Base-by-base conservation (phyloP, 2,329 filamentous ascomycete genomes). In the Alternaria conjuncta region DNA sequence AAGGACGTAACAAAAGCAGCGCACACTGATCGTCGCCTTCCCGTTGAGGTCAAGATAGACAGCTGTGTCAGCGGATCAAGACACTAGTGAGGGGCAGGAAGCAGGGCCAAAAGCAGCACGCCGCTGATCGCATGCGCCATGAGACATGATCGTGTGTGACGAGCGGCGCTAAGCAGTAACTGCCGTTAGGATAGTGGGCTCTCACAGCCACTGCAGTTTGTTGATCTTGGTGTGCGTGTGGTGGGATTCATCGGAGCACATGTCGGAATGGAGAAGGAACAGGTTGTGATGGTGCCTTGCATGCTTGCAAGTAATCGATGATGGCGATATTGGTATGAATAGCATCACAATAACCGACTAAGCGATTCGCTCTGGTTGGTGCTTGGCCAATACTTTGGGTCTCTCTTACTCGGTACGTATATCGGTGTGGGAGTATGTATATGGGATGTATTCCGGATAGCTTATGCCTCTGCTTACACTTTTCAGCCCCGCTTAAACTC, bases 21-120 rank as follows among this genome's bases (percentile, higher is more conserved):
- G 54, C 54, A 46, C 2, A 21, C 43, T 56, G 54, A 56, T 56
- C 54, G 43, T 56, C 43, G 54, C 54, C 54, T 56, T 45, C 54
- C 54, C 26, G 25, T 56, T 47, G 43, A 32, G 54, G 54, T 30
- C 20, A 56, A 56, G 54, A 56, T 56, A 25, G 25, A 46, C 54
- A 41, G 49, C 30, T 53, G 20, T 53, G 49, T 53, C 49, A 53
- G 49, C 49, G 49, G 49, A 53, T 32, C 49, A 53, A 15, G 49
- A 41, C 49, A 36, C 30, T 53, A 53, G 49, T 53, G 20, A 41
- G 20, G 28, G 49, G 49, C 36, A 53, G 20, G 11, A 23, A 41
- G 49, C 49, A 53, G 28, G 30, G 49, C 44, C 54, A 32, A 46
- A 26, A 56, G 54, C 41, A 56, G 54, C 54, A 56, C 28, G 54